phyloP scores from a whole-genome alignment of 2,329 filamentous ascomycete species.

The Hypoxylon sp. region DNA sequence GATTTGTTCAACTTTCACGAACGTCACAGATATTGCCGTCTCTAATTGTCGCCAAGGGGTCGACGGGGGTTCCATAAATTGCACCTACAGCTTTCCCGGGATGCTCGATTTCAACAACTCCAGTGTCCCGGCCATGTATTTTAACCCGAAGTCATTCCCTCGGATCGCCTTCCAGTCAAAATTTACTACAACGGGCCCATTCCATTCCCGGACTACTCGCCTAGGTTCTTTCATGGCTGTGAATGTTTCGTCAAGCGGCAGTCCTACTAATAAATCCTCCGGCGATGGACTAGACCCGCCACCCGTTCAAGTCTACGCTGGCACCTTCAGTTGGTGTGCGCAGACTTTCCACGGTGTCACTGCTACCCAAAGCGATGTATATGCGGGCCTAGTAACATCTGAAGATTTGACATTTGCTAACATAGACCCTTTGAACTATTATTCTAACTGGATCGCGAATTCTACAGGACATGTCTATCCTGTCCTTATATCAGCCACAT shows the following conservation, averaged over 20 bases:
- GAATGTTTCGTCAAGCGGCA: slow-evolving; percentile 16
- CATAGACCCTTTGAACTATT: not conserved
- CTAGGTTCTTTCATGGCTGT: slow-evolving; percentile 37
- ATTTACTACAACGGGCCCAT: slow-evolving; percentile 2
- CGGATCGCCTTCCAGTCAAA: slow-evolving; percentile 28
- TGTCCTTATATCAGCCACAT: slow-evolving; percentile 13
- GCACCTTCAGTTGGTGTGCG: slow-evolving; percentile 35
- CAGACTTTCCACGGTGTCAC: slow-evolving; percentile 26
- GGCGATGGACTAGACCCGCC: slow-evolving; percentile 15
- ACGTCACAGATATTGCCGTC: slow-evolving; percentile 22
- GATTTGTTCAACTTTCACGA: slow-evolving; percentile 29
- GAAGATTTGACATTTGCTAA: slow-evolving; percentile 15
- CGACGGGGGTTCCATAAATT: not conserved
- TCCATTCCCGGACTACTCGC: not conserved
- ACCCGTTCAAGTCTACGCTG: slow-evolving; percentile 27
- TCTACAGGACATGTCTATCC: slow-evolving; percentile 24
- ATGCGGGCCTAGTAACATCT: not conserved
- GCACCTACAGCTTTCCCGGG: slow-evolving; percentile 34
- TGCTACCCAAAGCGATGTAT: slow-evolving; percentile 26
- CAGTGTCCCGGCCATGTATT: slow-evolving; percentile 21
- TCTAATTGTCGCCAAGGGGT: not conserved
- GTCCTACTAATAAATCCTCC: not conserved
- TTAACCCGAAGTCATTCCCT: slow-evolving; percentile 7
- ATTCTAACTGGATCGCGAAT: slow-evolving; percentile 12
- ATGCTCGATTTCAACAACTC: slow-evolving; percentile 9